These are phyloP conservation scores for Scenedesmus sp. DNA, from an alignment of 163 green algal genomes.

Conservation along the genomic window DNA sequence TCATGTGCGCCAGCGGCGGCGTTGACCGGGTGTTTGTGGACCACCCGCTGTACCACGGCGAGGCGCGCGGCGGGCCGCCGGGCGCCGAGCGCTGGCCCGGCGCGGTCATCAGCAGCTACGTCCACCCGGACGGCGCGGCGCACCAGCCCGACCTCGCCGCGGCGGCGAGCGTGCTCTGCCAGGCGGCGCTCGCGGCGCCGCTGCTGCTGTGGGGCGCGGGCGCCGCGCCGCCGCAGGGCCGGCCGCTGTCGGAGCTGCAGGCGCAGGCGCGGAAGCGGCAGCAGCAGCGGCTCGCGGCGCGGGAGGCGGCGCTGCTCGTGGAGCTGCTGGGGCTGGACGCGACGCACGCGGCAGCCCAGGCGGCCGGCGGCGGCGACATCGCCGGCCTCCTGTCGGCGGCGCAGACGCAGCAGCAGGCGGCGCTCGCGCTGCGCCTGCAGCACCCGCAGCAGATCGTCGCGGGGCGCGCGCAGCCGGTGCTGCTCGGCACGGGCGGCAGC, in stretches of 20 bases:
- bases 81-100: constrained; percentile 2
- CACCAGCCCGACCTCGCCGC: constrained; percentile 62
- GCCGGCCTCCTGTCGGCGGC: constrained; percentile 13
- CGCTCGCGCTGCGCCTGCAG: constrained; percentile 10
- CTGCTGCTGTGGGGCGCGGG: constrained; percentile 67
- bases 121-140: constrained; percentile 34
- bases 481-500: constrained; percentile 32
- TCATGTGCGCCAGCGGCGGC: constrained; percentile 57
- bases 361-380: constrained; percentile 1
- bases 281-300: constrained; percentile 6
- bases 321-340: background rate
- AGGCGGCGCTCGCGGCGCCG: constrained; percentile 80
- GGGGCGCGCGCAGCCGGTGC: constrained; percentile 15
- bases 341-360: background rate
- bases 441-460: constrained; percentile 25
- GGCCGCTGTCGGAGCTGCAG: background rate
- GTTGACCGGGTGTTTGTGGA: constrained; percentile 90
- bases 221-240: background rate
- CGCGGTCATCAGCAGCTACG: constrained; percentile 59
- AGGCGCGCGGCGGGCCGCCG: no score
- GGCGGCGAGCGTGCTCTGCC: constrained; percentile 82
- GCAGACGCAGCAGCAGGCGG: constrained; percentile 18
- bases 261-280: constrained; percentile 9
- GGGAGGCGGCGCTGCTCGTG: background rate
- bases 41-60: constrained; percentile 56